Conservation (phyloP, 441 rosid genomes). For the Breynia disticha region DNA sequence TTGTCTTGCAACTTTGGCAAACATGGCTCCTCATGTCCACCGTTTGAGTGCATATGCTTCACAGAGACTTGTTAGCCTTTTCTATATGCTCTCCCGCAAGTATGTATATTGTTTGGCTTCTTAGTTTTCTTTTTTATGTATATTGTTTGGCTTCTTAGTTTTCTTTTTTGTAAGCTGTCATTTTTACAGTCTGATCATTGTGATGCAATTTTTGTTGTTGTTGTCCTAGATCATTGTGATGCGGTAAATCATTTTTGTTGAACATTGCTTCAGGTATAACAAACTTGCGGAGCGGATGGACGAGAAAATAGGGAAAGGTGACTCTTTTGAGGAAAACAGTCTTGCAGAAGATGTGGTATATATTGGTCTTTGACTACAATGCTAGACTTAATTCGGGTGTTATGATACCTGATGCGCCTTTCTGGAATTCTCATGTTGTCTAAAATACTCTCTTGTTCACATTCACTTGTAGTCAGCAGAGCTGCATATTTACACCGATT, state of each 20-base stretch:
- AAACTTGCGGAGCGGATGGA: constrained; percentile 67
- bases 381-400: background rate
- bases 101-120: constrained; percentile 22
- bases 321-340: constrained; percentile 37
- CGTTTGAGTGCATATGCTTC: constrained; percentile 98
- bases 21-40: constrained; percentile 98
- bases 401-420: too few species aligned
- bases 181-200: background rate
- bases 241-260: too few species aligned
- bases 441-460: constrained; percentile 17
- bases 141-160: constrained; percentile 6
- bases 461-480: constrained; percentile 62
- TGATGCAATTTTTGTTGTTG: too few species aligned
- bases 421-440: constrained; percentile 1
- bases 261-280: constrained; percentile 54
- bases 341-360: constrained; percentile 73
- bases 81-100: constrained; percentile 97
- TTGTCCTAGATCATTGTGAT: too few species aligned
- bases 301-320: constrained; percentile 49
- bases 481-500: constrained; percentile 92
- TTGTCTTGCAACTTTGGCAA: constrained; percentile 94
- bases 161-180: constrained; percentile 11
- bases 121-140: constrained; percentile 1
- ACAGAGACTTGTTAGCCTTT: constrained; percentile 95
- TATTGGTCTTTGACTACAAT: constrained; percentile 11